Percentiles rank a stretch among this genome's conserved stretches.
phyloP scores from a whole-genome alignment of 1,139 yeast genomes.

The Diutina mesorugosa region DNA sequence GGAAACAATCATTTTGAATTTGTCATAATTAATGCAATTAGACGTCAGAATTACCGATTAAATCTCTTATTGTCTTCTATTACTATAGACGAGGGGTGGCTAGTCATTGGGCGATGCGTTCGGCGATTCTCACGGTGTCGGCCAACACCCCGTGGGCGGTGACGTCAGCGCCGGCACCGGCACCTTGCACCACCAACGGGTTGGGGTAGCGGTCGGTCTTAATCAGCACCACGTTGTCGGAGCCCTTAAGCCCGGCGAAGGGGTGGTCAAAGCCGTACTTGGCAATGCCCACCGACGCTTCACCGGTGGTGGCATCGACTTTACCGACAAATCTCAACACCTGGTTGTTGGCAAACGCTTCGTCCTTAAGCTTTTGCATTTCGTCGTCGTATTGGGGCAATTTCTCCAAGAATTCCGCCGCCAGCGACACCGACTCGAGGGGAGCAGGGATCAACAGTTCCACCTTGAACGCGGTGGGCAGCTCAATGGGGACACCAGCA shows the following conservation, averaged over 20 bases:
- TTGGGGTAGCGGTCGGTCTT: constrained; percentile 83
- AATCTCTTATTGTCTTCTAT: background rate
- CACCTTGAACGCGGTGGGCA: constrained; percentile 95
- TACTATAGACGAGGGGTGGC: background rate
- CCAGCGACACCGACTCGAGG: constrained; percentile 61
- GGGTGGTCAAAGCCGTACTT: constrained; percentile 84
- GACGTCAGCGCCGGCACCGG: constrained; percentile 98
- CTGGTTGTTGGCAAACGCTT: constrained; percentile 72
- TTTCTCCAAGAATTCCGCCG: constrained; percentile 65
- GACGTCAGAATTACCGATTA: no score
- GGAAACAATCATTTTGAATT: no score
- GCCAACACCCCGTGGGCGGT: constrained; percentile 98
- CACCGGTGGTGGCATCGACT: constrained; percentile 59
- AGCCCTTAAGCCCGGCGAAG: constrained; percentile 88
- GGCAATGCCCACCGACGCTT: constrained; percentile 77
- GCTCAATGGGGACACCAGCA: constrained; percentile 71
- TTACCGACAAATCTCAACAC: constrained; percentile 90
- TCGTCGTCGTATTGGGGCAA: constrained; percentile 77
- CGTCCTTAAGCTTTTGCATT: constrained; percentile 62
- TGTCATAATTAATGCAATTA: no score
- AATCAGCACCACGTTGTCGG: constrained; percentile 90
- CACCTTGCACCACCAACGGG: constrained; percentile 94
- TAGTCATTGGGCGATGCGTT: constrained; percentile 46
- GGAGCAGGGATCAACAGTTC: constrained; percentile 84
- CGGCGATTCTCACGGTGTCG: constrained; percentile 82